phyloP scores from a whole-genome alignment of 75 land plant species.

The Gnetum montanum region DNA sequence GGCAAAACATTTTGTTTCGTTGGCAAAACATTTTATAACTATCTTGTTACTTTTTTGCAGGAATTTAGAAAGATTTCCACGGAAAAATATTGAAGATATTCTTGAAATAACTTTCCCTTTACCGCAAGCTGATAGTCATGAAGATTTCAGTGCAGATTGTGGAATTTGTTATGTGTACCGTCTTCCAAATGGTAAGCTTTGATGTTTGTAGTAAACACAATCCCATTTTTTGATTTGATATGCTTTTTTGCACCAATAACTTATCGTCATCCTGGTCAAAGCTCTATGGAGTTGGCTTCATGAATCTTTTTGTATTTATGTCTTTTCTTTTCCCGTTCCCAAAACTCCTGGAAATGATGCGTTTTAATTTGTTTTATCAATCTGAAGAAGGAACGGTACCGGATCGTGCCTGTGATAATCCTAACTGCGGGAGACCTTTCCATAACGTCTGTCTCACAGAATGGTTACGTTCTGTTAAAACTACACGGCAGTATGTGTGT shows the following conservation, averaged over 20 bases:
- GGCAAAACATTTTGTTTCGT: no score
- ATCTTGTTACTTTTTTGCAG: slow-evolving; percentile 25
- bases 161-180: slow-evolving; percentile 83
- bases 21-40: no score
- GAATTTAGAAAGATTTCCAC: slow-evolving; percentile 29
- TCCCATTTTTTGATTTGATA: no score
- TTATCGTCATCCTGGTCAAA: no score
- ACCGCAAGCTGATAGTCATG: slow-evolving; percentile 25
- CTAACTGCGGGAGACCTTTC: slow-evolving; percentile 59
- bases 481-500: slow-evolving; percentile 69
- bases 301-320: background rate
- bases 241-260: no score
- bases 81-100: slow-evolving; percentile 45
- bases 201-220: no score
- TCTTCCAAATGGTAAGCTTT: slow-evolving; percentile 56
- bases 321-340: no score
- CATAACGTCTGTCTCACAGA: slow-evolving; percentile 75
- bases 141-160: slow-evolving; percentile 58
- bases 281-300: no score
- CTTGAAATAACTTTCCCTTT: slow-evolving; percentile 43
- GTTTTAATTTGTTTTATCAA: no score
- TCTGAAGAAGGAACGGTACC: slow-evolving; percentile 54
- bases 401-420: slow-evolving; percentile 80
- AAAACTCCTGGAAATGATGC: no score
- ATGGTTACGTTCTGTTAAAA: slow-evolving; percentile 79